These are phyloP conservation scores for Solanum rostratum DNA, from an alignment of 257 asterid species.

Conservation along the genomic window DNA sequence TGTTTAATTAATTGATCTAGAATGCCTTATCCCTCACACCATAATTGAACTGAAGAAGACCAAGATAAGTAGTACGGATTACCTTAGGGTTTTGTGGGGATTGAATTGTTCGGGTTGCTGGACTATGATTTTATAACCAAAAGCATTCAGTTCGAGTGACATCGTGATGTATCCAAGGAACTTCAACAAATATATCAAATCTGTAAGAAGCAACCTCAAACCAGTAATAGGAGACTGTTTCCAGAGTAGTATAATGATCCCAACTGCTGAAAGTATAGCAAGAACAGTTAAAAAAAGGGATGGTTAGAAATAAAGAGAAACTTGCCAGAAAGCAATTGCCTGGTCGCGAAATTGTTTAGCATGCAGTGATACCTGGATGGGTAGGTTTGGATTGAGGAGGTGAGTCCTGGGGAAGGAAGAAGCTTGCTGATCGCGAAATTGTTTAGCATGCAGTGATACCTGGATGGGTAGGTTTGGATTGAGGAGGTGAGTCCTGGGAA, in stretches of 20 bases:
- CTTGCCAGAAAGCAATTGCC: neutral
- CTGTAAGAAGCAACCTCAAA: neutral
- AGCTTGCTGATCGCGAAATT: neutral
- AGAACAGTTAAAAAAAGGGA: neutral
- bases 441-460: neutral
- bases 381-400: neutral
- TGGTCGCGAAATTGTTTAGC: neutral
- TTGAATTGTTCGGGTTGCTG: neutral
- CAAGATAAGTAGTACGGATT: neutral
- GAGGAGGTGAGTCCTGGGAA: neutral
- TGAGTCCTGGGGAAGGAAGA: neutral
- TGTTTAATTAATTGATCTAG: neutral
- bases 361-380: neutral
- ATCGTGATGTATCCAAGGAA: neutral
- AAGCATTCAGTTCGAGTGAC: neutral
- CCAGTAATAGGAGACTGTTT: neutral
- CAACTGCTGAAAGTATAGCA: neutral
- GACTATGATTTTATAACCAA: neutral
- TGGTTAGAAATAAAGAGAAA: neutral
- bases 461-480: neutral
- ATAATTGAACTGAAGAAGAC: neutral
- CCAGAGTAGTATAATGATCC: neutral
- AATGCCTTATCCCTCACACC: neutral
- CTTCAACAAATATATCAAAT: neutral
- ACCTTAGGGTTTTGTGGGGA: neutral